These are phyloP conservation scores for Pelargonium cotyledonis DNA, from an alignment of 441 rosid genomes.

Conservation along the genomic window DNA sequence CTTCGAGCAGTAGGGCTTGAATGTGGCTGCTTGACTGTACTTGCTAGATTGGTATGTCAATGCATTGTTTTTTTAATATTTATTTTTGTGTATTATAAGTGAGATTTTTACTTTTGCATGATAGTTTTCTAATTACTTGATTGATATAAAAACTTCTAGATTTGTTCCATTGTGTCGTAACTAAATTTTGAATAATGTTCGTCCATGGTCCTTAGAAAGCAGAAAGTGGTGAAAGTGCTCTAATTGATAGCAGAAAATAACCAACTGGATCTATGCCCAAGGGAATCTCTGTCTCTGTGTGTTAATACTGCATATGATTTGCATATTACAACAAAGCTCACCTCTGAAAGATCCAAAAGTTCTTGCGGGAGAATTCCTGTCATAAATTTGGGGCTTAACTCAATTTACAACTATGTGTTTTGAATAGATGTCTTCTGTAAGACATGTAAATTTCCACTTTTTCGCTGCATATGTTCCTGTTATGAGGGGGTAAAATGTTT, in stretches of 20 bases:
- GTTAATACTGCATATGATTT: neutral
- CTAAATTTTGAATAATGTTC: neutral
- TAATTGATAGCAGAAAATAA: too few species aligned
- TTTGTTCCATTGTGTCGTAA: neutral
- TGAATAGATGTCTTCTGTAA: neutral
- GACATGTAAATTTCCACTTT: neutral
- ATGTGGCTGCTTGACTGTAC: constrained; percentile 77
- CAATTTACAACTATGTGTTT: neutral
- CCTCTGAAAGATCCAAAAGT: constrained; percentile 4
- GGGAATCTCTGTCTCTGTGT: neutral
- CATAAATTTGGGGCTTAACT: neutral
- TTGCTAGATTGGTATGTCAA: constrained; percentile 66
- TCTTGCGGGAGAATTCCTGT: neutral
- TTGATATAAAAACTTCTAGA: neutral
- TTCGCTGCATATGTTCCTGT: neutral
- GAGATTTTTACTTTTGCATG: neutral
- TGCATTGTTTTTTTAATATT: neutral
- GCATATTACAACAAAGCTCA: constrained; percentile 1
- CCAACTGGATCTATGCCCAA: neutral
- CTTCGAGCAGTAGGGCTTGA: constrained; percentile 85
- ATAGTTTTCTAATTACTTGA: neutral
- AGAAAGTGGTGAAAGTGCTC: too few species aligned
- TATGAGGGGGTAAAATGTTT: neutral
- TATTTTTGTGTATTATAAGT: neutral
- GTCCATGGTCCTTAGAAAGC: neutral